Evolutionary conservation across 2,329 filamentous ascomycete species (phyloP), one percentile per base, ranked within the genome.

Genomic region (Talaromyces pinophilus): DNA sequence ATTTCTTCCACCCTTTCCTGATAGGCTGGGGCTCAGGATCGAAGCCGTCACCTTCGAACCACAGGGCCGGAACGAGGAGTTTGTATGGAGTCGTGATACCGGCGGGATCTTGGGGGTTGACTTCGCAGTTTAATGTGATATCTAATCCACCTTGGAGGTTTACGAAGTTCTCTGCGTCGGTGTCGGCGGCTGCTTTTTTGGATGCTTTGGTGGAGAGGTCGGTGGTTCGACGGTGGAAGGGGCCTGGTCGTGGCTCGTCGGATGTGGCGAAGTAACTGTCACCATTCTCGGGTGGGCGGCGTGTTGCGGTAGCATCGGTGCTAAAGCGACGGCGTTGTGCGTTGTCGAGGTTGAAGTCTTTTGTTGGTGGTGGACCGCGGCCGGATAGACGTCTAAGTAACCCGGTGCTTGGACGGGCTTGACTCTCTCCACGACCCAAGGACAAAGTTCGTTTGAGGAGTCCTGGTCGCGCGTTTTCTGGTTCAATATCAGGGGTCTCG

Each of bases 61-160:
- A 80, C 62, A 99, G 81, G 63, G 88, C 87, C 11, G 96, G 95
- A 5, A 99, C 89, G 1, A 98, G 84, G 5, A 99, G 81, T 46
- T 92, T 85, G 77, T 99, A 99, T 8, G 93, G 92, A 61, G 88
- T 87, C 0, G 95, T 99, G 69, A 92, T 92, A 15, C 95, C 96
- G 0, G 91, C 86, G 0, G 95, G 94, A 72, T 99, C 93, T 69
- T 87, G 88, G 54, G 91, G 86, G 72, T 90, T 93, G 68, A 97
- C 88, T 79, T 99, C 95, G 69, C 97, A 88, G 72, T 97, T 97
- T 52, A 99, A 80, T 61, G 88, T 91, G 42, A 99, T 89, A 70
- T 97, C 93, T 10, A 99, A 82, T 0, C 92, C 93, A 35, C 90
- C 90, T 74, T 95, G 87, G 0, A 97, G 83, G 74, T 97, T 88